Evolutionary conservation across 202 grass and related monocot genomes (phyloP), one percentile per base, ranked within the genome.

Genomic region (Schoenoplectus tabernaemontani): DNA sequence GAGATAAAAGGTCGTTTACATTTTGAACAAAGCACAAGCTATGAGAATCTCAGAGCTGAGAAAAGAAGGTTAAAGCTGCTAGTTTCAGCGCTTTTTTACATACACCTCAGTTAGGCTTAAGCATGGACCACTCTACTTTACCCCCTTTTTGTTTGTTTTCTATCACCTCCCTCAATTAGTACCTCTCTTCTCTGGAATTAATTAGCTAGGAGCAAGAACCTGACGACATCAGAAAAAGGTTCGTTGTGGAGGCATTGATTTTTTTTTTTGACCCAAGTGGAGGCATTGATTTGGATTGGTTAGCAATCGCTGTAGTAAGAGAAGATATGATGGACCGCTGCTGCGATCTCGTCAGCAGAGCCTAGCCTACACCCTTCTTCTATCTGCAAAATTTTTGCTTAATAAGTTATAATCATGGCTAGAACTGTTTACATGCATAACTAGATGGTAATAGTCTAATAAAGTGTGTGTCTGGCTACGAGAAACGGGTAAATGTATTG

Each of bases 281-380:
- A 19, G 13, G 30, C 51, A 59, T 77, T 37, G 47, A 36, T 75
- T 77, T 59, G 7, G 64, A n/a, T n/a, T n/a, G n/a, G n/a, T 74
- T 74, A 91, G 85, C 85, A 90, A 8, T 86, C 36, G 77, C 82
- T 88, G 85, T 85, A 86, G 90, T 88, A 91, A 82, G 86, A 83
- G 85, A 95, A 99, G 83, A 99, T 99, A 79, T 92, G 96, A 84
- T 99, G 91, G 76, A 96, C 87, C 83, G 87, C 86, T 83, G 89
- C 81, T 32, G 96, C 96, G 76, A 99, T 86, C 88, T 99, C 96
- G 77, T 99, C 96, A 4, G 96, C 92, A 72, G 96, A 86, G 47
- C 88, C 85, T 34, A 99, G 47, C 90, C 92, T 89, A 86, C 96
- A 99, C 30, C 78, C 92, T n/a, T 93, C 96, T 82, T 96, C 96